Evolutionary conservation across 257 asterid genomes (phyloP), one percentile per base, ranked within the genome.

Genomic region (Forsythia suspensa): DNA sequence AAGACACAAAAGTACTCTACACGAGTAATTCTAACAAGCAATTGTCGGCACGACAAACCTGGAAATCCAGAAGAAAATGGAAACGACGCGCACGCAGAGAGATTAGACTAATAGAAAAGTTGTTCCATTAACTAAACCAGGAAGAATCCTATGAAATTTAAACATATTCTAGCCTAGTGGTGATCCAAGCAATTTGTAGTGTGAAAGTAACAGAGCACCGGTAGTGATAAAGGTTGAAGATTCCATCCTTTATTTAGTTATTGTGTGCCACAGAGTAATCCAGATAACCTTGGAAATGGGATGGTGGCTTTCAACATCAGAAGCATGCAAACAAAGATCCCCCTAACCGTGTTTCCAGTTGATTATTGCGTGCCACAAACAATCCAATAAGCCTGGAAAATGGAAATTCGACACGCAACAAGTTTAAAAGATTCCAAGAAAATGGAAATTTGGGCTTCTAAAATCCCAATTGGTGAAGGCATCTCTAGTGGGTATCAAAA

Each of bases 341-440:
- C 61, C 20, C 52, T 12, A 41, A 6, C 11, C 1, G 1, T 11
- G 52, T 52, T 52, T 52, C 21, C 21, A 52, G 24, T 52, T 52
- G 61, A 52, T 52, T 1, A 52, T 52, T 52, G 21, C 63, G 24
- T 16, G 63, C 24, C 63, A 20, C 69, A 8, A 61, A 24, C 7
- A 21, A 55, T 55, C 29, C 10, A 52, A 48, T 48, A 15, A 15
- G 1, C 59, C 66, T 16, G 66, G 29, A 57, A 57, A n/a, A 6
- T 16, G 7, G 16, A 82, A 76, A 36, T 74, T 68, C 77, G 39
- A 6, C 73, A 85, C 79, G 73, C 63, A 73, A 73, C 71, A 7
- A 78, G 36, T 40, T 12, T 34, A 70, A 65, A 76, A 72, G 65
- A 68, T 34, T 71, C 78, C 78, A 46, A 46, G 3, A 16, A 13